A percentile compares a stretch with the other conserved stretches of the same genome.
These are phyloP conservation scores for Suillus variegatus DNA, from an alignment of 768 basidiomycete genomes.

Conservation along the genomic window DNA sequence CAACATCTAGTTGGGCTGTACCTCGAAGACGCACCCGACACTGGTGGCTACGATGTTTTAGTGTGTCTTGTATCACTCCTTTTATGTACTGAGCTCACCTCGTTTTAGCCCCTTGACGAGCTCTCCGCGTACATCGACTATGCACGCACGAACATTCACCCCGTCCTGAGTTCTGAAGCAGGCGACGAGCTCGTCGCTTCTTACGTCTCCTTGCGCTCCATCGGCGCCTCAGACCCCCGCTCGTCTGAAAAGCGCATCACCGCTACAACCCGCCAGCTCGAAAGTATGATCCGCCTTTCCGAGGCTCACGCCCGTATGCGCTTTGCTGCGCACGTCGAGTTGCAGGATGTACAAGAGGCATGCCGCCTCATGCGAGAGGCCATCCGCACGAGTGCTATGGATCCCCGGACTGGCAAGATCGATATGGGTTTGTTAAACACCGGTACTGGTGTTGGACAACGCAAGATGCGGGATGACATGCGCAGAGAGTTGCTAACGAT, in stretches of 20 bases:
- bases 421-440: conserved; percentile 96
- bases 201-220: conserved; percentile 93
- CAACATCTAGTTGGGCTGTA: conserved; percentile 93
- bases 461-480: conserved; percentile 88
- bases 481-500: conserved; percentile 74
- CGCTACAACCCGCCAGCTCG: conserved; percentile 95
- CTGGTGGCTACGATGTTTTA: conserved; percentile 68
- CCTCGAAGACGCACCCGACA: conserved; percentile 83
- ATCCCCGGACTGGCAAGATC: conserved; percentile 95
- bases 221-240: conserved; percentile 83
- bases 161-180: conserved; percentile 84
- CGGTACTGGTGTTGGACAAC: conserved; percentile 85
- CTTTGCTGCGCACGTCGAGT: conserved; percentile 83
- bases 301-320: conserved; percentile 98
- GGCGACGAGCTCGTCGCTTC: conserved; percentile 80
- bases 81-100: conserved; percentile 10
- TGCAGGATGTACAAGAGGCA: conserved; percentile 87
- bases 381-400: conserved; percentile 92
- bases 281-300: conserved; percentile 93
- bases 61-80: conserved; percentile 45
- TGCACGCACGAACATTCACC: conserved; percentile 83
- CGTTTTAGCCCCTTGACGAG: conserved; percentile 76
- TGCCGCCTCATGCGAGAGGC: conserved; percentile 96
- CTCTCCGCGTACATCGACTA: conserved; percentile 95
- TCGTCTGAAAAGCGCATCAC: conserved; percentile 93